These are phyloP conservation scores for Rhodotorula sphaerocarpa DNA, from an alignment of 768 basidiomycete species.

Conservation along the genomic window DNA sequence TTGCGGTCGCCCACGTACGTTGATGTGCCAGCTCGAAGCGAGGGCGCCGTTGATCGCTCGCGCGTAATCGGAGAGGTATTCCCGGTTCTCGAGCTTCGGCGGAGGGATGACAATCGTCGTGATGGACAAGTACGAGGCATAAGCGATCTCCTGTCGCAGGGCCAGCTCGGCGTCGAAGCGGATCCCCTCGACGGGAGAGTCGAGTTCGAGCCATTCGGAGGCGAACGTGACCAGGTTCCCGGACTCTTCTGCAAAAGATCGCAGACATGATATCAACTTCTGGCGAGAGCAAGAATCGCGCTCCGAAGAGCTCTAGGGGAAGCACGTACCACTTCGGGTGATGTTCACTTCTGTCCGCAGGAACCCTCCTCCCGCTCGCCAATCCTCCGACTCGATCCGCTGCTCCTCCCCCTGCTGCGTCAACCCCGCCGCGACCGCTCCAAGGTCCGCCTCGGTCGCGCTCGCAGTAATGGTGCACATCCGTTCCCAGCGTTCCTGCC, in stretches of 20 bases:
- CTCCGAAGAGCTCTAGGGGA: no score
- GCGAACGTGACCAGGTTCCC: constrained; percentile 58
- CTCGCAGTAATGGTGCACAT: constrained; percentile 58
- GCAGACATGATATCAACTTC: neutral
- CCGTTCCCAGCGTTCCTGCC: constrained; percentile 77
- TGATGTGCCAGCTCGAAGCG: constrained; percentile 34
- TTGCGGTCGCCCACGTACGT: no score
- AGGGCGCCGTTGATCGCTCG: constrained; percentile 64
- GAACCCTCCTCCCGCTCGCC: constrained; percentile 77
- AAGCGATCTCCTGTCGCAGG: constrained; percentile 81
- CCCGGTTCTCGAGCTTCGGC: constrained; percentile 51
- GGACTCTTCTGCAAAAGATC: constrained; percentile 45
- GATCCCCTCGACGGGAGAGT: constrained; percentile 84
- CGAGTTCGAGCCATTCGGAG: constrained; percentile 92
- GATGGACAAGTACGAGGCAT: constrained; percentile 84
- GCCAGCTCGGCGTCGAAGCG: constrained; percentile 94
- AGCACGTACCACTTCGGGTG: constrained; percentile 67
- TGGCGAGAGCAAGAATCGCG: no score
- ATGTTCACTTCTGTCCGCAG: constrained; percentile 76
- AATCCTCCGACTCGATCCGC: constrained; percentile 62
- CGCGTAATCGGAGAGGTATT: constrained; percentile 82
- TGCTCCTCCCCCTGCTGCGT: constrained; percentile 42
- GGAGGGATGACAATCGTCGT: constrained; percentile 78
- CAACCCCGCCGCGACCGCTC: constrained; percentile 39
- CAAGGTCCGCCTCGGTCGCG: constrained; percentile 45